phyloP scores from a whole-genome alignment of 2,329 filamentous ascomycete species.

The Pezicula rhizophila region DNA sequence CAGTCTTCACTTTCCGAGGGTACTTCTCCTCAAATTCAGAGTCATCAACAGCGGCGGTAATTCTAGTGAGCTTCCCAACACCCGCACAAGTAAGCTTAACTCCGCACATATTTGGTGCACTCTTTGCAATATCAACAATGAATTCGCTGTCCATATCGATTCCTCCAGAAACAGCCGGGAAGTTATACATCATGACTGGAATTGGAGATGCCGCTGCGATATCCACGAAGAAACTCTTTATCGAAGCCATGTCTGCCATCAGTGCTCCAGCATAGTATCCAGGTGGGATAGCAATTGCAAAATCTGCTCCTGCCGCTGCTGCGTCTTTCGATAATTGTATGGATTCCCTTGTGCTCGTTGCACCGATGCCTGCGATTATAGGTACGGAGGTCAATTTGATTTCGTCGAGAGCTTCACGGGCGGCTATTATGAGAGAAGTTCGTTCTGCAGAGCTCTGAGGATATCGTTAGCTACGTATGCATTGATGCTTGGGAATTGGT shows the following conservation, averaged over 20 bases:
- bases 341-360: conserved; percentile 30
- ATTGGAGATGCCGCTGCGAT: conserved; percentile 15
- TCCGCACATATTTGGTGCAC: conserved; percentile 18
- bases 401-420: conserved; percentile 32
- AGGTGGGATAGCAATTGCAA: conserved; percentile 12
- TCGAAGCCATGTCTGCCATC: conserved; percentile 7
- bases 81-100: conserved; percentile 18
- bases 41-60: conserved; percentile 11
- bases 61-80: conserved; percentile 18
- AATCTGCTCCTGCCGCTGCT: conserved; percentile 29
- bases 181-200: conserved; percentile 22
- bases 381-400: conserved; percentile 31
- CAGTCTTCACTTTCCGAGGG: conserved; percentile 3
- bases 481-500: neutral
- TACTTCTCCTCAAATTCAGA: conserved; percentile 6
- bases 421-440: conserved; percentile 33
- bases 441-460: conserved; percentile 27
- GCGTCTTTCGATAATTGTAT: conserved; percentile 33
- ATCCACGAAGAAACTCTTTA: conserved; percentile 20
- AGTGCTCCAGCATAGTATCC: conserved; percentile 12
- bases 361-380: conserved; percentile 39
- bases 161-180: conserved; percentile 16
- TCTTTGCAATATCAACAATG: conserved; percentile 14
- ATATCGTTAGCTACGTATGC: neutral
- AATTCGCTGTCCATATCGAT: conserved; percentile 20